Evolutionary conservation across 805 yeast genomes (phyloP).

Genomic region (Scheffersomyces stipitis): DNA sequence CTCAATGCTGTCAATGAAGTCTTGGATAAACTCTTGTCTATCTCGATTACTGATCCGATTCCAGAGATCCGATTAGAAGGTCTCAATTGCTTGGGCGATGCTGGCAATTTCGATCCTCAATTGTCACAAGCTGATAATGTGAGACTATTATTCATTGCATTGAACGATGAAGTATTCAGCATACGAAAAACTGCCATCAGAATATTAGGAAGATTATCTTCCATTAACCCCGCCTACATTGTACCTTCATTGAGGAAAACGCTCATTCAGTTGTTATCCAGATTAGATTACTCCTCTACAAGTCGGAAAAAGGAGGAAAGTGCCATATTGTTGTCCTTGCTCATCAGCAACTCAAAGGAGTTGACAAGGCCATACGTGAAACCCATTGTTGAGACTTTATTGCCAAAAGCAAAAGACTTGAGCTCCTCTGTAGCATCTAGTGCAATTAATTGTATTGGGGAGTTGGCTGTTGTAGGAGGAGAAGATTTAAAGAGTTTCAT

Average conservation of each 20-base stretch:
- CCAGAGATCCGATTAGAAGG: conserved; percentile 85
- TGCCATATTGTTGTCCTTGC: conserved; percentile 67
- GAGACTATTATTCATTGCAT: conserved; percentile 76
- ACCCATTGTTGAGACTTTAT: conserved; percentile 81
- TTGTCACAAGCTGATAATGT: conserved; percentile 92
- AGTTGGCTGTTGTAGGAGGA: conserved; percentile 83
- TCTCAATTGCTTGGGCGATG: conserved; percentile 57
- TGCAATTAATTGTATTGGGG: conserved; percentile 85
- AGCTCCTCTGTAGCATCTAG: conserved; percentile 84
- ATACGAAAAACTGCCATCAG: conserved; percentile 76
- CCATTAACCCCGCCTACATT: conserved; percentile 91
- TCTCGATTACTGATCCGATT: conserved; percentile 85
- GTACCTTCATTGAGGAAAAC: conserved; percentile 90
- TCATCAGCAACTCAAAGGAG: conserved; percentile 75
- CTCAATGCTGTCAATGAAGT: conserved; percentile 83
- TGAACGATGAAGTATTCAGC: conserved; percentile 86
- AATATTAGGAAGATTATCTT: conserved; percentile 79
- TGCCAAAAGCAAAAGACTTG: conserved; percentile 71
- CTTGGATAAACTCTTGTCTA: conserved; percentile 71
- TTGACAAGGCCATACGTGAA: conserved; percentile 88
- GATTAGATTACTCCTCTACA: conserved; percentile 77
- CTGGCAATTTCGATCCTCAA: conserved; percentile 82
- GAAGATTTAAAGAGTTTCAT: conserved; percentile 75
- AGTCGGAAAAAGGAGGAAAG: conserved; percentile 82
- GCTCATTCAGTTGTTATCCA: conserved; percentile 79